Base-by-base conservation (phyloP, 176 grass and related monocot genomes). In the Aegilops bicornis region DNA sequence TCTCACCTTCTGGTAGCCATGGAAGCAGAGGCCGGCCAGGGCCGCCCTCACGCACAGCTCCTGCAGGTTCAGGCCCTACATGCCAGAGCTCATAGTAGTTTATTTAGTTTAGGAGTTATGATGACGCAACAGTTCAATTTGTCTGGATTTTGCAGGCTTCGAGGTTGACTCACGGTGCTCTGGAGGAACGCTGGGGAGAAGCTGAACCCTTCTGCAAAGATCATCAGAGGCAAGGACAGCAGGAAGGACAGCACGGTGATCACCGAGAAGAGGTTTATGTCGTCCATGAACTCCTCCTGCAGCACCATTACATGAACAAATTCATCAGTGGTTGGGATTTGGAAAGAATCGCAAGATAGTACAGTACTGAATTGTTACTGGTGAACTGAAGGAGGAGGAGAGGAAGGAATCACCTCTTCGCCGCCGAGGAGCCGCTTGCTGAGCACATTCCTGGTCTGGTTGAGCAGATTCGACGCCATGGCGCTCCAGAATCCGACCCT, bases 401-500 rank as follows among this genome's bases (percentile, higher is more conserved):
- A 40, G 39, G 59, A 32, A 12, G 63, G 29, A 31, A 30, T 83
- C 69, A 94, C 95, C 95, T 91, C 85, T 76, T 90, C 80, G 3
- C 77, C 87, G 36, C 47, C 88, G 40, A 94, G 91, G 25, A 94
- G 56, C 78, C 89, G 89, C 81, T 97, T 97, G 90, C 95, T 91
- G 45, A 97, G 80, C 12, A 92, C 92, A 48, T 97, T 97, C 75
- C 95, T 93, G 17, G 95, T 91, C 73, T 97, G 95, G 88, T 92
- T 69, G 43, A 87, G 73, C 23, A 97, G 88, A 77, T 94, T 97
- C 8, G 95, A 97, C 7, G 95, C 95, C 92, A 97, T 94, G 78
- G 95, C 92, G 71, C 90, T 97, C 95, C 90, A 97, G 88, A 97
- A 97, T 43, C 95, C 95, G 27, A 82, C 77, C 95, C 92, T 97